A percentile compares a stretch with the other conserved stretches of the same genome.
Conservation (phyloP, 2,329 filamentous ascomycete genomes). For the Microcyclospora pomicola region DNA sequence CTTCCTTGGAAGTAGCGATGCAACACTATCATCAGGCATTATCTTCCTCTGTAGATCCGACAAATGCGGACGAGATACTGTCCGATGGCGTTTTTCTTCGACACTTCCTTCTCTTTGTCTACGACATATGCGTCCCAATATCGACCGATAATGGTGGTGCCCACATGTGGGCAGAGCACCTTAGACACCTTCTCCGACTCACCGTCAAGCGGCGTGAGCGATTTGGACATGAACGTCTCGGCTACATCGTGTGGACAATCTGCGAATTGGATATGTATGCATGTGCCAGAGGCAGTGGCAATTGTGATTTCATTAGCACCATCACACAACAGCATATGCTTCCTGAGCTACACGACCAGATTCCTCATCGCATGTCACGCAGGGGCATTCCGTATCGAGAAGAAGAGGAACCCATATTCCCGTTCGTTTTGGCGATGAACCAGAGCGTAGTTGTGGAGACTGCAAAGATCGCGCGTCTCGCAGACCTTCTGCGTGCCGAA, state of each 20-base stretch:
- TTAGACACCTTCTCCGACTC: slow-evolving; percentile 38
- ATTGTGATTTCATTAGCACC: slow-evolving; percentile 36
- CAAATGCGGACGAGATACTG: slow-evolving; percentile 37
- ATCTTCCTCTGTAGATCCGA: slow-evolving; percentile 27
- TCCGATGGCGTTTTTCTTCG: slow-evolving; percentile 44
- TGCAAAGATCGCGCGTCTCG: slow-evolving; percentile 31
- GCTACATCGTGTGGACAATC: slow-evolving; percentile 41
- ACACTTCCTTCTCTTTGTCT: slow-evolving; percentile 43
- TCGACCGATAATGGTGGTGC: slow-evolving; percentile 23
- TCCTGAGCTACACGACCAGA: slow-evolving; percentile 23
- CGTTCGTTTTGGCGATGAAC: slow-evolving; percentile 31
- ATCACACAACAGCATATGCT: slow-evolving; percentile 36
- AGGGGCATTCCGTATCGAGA: slow-evolving; percentile 4
- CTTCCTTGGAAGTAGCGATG: slow-evolving; percentile 33
- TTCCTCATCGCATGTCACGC: slow-evolving; percentile 8
- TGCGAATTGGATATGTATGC: slow-evolving; percentile 43
- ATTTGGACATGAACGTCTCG: slow-evolving; percentile 29
- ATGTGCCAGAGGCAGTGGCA: slow-evolving; percentile 38
- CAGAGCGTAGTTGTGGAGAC: slow-evolving; percentile 33
- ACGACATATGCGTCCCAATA: slow-evolving; percentile 33
- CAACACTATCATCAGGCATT: slow-evolving; percentile 43
- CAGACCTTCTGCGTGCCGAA: slow-evolving; percentile 27
- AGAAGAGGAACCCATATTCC: slow-evolving; percentile 14
- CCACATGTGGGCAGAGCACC: slow-evolving; percentile 41
- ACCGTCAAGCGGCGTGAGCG: slow-evolving; percentile 34